Base-by-base conservation (phyloP, 768 basidiomycete species). In the Boletus eberwhitei region DNA sequence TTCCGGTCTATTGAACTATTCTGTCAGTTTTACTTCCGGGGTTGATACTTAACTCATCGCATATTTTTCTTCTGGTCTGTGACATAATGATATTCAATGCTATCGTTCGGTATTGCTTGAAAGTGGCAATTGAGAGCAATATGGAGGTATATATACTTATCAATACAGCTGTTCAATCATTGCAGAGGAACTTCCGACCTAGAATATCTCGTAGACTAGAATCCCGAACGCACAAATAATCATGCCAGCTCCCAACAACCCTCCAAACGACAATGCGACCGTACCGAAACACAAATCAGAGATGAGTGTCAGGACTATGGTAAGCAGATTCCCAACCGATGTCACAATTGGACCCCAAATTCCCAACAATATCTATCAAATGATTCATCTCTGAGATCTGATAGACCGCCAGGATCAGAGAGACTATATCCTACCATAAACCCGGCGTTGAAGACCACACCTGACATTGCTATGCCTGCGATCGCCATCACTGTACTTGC, bases 271-370 rank as follows among this genome's bases (percentile, higher is more conserved):
- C 53, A 93, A 66, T 1, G 79, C 75, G 36, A 83, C 78, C 48
- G 79, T 77, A 21, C 90, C 85, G 57, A 93, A 87, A 17, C 86
- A 59, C 8, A 87, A 77, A 71, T 98, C 94, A 39, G 88, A 83
- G 16, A 91, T 63, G 44, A 93, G 82, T 14, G 93, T 90, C 46
- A 97, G 79, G 36, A 96, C 90, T 60, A 96, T 95, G 6, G 94
- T 94, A n/a, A 96, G 78, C n/a, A 98, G 79, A 70, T 83, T 93
- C 42, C 93, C 93, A 32, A 97, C 93, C 2, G 90, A 92, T 9
- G 86, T 84, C 40, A 93, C 81, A 39, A 94, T 84, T 7, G 93
- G 93, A 4, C 93, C 93, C 90, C 90, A 94, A 26, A 90, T 71
- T 26, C 88, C 89, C 45, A 96, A 75, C 4, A 96, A 75, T 51